Evolutionary conservation across 2,329 filamentous ascomycete genomes (phyloP).

Genomic region (Neospermospora avenae): DNA sequence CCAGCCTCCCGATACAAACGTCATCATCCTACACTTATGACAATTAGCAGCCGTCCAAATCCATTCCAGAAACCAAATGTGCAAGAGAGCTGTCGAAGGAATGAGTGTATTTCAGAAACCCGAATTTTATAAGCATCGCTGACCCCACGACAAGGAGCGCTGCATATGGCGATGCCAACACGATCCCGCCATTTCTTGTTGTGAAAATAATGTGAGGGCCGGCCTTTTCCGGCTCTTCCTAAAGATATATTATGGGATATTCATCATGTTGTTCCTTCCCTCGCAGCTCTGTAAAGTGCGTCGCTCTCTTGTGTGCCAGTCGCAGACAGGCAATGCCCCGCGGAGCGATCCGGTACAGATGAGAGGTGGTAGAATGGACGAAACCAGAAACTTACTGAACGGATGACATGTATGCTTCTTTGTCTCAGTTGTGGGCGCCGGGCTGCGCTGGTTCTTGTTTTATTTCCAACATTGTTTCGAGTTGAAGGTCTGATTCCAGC

Average conservation of each 20-base stretch:
- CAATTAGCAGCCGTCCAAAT: background rate
- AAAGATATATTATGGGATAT: constrained; percentile 31
- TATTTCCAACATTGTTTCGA: background rate
- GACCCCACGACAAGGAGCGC: constrained; percentile 20
- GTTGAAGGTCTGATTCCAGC: background rate
- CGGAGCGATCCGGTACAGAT: background rate
- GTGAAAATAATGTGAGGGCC: constrained; percentile 10
- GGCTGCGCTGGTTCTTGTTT: background rate
- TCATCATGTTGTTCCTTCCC: constrained; percentile 29
- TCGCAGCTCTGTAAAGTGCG: background rate
- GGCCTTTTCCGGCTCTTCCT: constrained; percentile 35
- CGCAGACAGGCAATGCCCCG: background rate
- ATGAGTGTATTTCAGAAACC: constrained; percentile 20
- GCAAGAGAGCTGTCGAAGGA: background rate
- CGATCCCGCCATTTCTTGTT: constrained; percentile 1
- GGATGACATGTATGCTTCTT: background rate
- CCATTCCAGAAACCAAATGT: background rate
- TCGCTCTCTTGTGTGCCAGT: background rate
- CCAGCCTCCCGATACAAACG: background rate
- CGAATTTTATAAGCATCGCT: constrained; percentile 33
- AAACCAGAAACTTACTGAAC: background rate
- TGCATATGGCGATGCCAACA: constrained; percentile 33
- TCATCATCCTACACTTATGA: background rate
- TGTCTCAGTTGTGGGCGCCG: background rate
- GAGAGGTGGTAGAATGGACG: background rate